Evolutionary conservation across 1,284 basidiomycete species (phyloP).

Genomic region (Ceratobasidium sp.): DNA sequence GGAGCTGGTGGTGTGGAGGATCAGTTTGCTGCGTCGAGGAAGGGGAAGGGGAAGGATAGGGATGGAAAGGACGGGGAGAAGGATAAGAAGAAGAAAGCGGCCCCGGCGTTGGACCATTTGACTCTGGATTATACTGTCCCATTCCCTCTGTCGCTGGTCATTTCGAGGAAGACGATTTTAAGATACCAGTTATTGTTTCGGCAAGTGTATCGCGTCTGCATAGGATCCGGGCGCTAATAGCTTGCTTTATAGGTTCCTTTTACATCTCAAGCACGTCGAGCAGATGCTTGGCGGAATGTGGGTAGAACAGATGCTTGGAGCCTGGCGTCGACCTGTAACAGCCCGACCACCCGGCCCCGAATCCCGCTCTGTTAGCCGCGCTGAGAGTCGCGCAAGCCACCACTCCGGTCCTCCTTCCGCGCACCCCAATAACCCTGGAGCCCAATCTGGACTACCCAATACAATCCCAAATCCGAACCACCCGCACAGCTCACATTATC

Average conservation of each 20-base stretch:
- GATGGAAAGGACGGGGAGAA: conserved; percentile 58
- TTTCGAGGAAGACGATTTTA: conserved; percentile 93
- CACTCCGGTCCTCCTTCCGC: conserved; percentile 36
- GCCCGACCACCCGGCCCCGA: conserved; percentile 11
- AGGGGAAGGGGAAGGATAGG: conserved; percentile 57
- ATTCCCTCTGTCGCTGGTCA: conserved; percentile 94
- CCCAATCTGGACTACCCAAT: conserved; percentile 17
- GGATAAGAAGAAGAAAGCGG: conserved; percentile 72
- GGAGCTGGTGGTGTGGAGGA: conserved; percentile 41
- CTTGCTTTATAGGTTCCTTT: conserved; percentile 66
- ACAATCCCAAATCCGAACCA: conserved; percentile 42
- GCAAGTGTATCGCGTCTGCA: neutral
- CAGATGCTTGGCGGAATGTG: conserved; percentile 89
- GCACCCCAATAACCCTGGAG: conserved; percentile 21
- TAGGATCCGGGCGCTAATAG: neutral
- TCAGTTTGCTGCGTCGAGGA: conserved; percentile 53
- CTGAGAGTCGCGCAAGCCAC: conserved; percentile 42
- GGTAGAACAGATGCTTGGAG: conserved; percentile 87
- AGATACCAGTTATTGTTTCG: conserved; percentile 91
- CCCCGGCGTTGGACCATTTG: conserved; percentile 86
- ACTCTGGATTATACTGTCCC: conserved; percentile 93
- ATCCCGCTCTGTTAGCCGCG: conserved; percentile 31
- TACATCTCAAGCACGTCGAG: conserved; percentile 88
- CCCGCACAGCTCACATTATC: conserved; percentile 51
- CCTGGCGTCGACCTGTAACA: conserved; percentile 68